Evolutionary conservation across 768 basidiomycete genomes (phyloP), one percentile per base, ranked within the genome.

Genomic region (Paxillus ammoniavirescens): DNA sequence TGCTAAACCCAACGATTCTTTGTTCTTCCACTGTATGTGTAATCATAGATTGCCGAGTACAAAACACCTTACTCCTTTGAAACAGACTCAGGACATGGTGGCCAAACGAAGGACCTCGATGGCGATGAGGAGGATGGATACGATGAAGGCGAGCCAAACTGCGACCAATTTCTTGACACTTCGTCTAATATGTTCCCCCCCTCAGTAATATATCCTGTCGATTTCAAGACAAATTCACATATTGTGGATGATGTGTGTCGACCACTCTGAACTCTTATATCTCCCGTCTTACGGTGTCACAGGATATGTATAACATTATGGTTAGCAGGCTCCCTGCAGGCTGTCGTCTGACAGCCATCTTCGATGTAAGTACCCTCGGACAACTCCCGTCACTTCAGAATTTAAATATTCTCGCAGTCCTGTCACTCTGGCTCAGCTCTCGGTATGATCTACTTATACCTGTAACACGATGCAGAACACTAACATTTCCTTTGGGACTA

Each of bases 401-500:
- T 40, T 38, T 17, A 49, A 18, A 62, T 36, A 18, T 36, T 50
- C 37, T 14, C 18, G 26, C 52, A 91, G 87, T 90, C 84, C 15
- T 93, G 91, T 64, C 93, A 95, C 68, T 94, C 91, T n/a, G 93
- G 90, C 8, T 88, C 93, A 5, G 88, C 84, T 3, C 78, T 95
- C 17, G 93, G 87, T 88, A 67, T 31, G 78, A 61, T 13, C 47
- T 7, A 13, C 21, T 18, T 35, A 15, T 12, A 26, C 15, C 15
- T 6, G 15, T 50, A 33, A 33, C 30, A 49, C 8, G 26, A 42
- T 37, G 26, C 36, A 28, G 23, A 15, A 2, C 26, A 28, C 31
- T 54, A 4, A 58, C 26, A 18, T n/a, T 47, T 41, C 31, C 14
- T 21, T 51, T 50, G 18, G 35, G 9, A 17, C 13, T 38, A 15